Evolutionary conservation across 2,329 filamentous ascomycete genomes (phyloP).

Genomic region (Colletotrichum sp.): DNA sequence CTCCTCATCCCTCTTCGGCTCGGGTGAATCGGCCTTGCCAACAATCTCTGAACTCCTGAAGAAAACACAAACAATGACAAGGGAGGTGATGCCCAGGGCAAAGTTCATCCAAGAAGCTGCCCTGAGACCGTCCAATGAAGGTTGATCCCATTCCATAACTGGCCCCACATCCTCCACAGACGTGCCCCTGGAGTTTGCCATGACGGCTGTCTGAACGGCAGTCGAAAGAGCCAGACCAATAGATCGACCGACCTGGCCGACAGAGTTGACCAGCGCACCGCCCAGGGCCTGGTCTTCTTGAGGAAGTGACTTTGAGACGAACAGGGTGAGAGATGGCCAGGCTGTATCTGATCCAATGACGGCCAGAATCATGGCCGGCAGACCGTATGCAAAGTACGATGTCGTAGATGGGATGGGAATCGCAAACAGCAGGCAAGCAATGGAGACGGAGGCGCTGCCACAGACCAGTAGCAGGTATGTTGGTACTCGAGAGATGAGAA

Average conservation of each 20-base stretch:
- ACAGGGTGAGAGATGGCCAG: constrained; percentile 69
- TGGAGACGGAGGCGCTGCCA: constrained; percentile 60
- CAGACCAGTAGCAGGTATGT: constrained; percentile 62
- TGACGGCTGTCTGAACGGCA: constrained; percentile 67
- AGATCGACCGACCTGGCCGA: constrained; percentile 68
- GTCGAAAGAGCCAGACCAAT: constrained; percentile 71
- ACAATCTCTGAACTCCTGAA: constrained; percentile 60
- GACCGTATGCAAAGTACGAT: constrained; percentile 70
- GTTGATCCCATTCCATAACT: constrained; percentile 45
- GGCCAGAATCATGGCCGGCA: constrained; percentile 69
- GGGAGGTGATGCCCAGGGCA: constrained; percentile 46
- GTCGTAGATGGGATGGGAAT: constrained; percentile 65
- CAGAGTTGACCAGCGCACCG: constrained; percentile 71
- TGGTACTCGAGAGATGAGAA: constrained; percentile 61
- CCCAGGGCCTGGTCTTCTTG: constrained; percentile 70
- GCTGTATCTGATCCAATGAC: constrained; percentile 72
- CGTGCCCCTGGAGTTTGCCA: constrained; percentile 52
- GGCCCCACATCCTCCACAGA: constrained; percentile 48
- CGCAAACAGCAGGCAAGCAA: constrained; percentile 66
- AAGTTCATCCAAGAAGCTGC: constrained; percentile 60
- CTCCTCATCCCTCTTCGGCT: constrained; percentile 20
- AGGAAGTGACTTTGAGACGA: constrained; percentile 67
- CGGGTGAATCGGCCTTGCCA: constrained; percentile 38
- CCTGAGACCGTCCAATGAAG: constrained; percentile 53
- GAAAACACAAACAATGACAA: constrained; percentile 48